phyloP scores from a whole-genome alignment of 805 yeast species.

The Starmerella geochares region DNA sequence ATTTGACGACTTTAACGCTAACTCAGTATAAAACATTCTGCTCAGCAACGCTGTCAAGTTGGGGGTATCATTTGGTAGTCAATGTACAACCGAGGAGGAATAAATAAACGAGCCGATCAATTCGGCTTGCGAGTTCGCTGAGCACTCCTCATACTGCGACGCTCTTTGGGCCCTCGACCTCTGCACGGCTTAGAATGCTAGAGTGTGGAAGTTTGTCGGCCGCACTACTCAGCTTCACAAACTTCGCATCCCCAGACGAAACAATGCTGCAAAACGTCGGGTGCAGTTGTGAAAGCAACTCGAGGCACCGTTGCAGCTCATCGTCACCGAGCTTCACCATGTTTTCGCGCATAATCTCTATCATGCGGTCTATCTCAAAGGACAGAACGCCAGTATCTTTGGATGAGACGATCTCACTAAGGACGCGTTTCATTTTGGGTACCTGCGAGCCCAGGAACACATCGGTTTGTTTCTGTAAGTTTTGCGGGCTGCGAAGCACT shows the following conservation, averaged over 20 bases:
- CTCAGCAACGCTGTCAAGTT: too few relatives aligned
- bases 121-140: too few relatives aligned
- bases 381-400: slow-evolving; percentile 3
- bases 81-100: too few relatives aligned
- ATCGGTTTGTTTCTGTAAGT: slow-evolving; percentile 12
- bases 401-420: slow-evolving; percentile 17
- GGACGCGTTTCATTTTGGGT: slow-evolving; percentile 22
- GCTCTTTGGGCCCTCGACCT: not conserved
- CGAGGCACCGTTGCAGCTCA: slow-evolving; percentile 25
- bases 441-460: slow-evolving; percentile 26
- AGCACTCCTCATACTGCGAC: too few relatives aligned
- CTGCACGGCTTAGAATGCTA: not conserved
- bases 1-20: not conserved
- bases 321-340: slow-evolving; percentile 24
- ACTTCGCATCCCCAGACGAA: slow-evolving; percentile 23
- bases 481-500: slow-evolving; percentile 7
- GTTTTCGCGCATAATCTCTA: slow-evolving; percentile 23
- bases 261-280: slow-evolving; percentile 28
- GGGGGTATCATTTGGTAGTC: too few relatives aligned
- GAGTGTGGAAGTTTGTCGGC: not conserved
- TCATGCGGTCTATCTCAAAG: slow-evolving; percentile 18
- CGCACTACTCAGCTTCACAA: slow-evolving; percentile 19
- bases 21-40: too few relatives aligned
- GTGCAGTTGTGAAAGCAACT: slow-evolving; percentile 18
- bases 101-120: too few relatives aligned